These are phyloP conservation scores for Saturnispora halmiae DNA, from an alignment of 805 yeast genomes.

Conservation along the genomic window DNA sequence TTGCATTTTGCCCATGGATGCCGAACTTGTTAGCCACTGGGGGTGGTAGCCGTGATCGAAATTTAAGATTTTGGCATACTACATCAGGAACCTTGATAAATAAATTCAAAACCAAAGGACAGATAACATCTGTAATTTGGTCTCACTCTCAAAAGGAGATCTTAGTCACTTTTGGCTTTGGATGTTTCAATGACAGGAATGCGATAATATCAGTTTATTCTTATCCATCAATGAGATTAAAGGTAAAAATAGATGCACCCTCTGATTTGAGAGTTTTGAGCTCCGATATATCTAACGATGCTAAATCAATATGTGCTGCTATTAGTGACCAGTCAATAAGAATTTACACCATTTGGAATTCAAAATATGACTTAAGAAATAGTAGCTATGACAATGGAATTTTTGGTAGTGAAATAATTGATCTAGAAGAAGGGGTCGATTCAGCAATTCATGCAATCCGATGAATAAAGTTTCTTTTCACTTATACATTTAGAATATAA, in stretches of 20 bases:
- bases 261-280: slow-evolving; percentile 52
- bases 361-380: slow-evolving; percentile 29
- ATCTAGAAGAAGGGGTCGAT: slow-evolving; percentile 46
- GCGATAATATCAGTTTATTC: slow-evolving; percentile 50
- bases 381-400: slow-evolving; percentile 31
- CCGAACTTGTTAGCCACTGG: slow-evolving; percentile 77
- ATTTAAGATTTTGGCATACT: slow-evolving; percentile 83
- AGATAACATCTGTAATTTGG: slow-evolving; percentile 77
- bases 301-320: slow-evolving; percentile 56
- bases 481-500: not conserved
- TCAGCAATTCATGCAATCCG: slow-evolving; percentile 22
- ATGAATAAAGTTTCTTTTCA: too few relatives aligned
- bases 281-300: slow-evolving; percentile 60
- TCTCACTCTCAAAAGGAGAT: slow-evolving; percentile 53
- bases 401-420: slow-evolving; percentile 50
- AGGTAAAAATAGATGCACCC: slow-evolving; percentile 41
- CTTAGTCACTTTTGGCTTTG: slow-evolving; percentile 76
- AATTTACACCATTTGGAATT: slow-evolving; percentile 65
- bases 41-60: slow-evolving; percentile 77
- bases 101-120: slow-evolving; percentile 52
- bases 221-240: slow-evolving; percentile 52
- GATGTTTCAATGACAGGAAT: slow-evolving; percentile 39
- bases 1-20: slow-evolving; percentile 89
- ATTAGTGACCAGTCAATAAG: slow-evolving; percentile 71
- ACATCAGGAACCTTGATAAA: slow-evolving; percentile 62